phyloP scores from a whole-genome alignment of 179 eudicot genomes.

The Heliamphora pulchella region DNA sequence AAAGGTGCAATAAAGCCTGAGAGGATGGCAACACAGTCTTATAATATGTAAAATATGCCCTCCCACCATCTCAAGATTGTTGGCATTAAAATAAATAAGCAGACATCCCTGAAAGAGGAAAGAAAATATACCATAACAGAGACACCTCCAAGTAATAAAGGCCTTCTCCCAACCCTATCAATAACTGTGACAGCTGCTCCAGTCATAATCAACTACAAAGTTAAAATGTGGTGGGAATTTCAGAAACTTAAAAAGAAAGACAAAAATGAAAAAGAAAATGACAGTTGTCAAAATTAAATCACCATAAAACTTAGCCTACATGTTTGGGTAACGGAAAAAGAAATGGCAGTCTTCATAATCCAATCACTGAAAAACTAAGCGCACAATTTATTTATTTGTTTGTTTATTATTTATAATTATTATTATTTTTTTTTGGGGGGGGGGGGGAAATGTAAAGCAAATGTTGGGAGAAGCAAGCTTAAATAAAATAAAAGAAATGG shows the following conservation, averaged over 20 bases:
- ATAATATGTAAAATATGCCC: background rate
- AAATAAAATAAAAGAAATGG: background rate
- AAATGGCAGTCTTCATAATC: no score
- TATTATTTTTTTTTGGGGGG: no score
- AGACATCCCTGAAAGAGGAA: slow-evolving; percentile 9
- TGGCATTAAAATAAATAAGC: background rate
- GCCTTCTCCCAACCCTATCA: slow-evolving; percentile 95
- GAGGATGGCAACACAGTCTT: slow-evolving; percentile 4
- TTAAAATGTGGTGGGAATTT: background rate
- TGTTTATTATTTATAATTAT: no score
- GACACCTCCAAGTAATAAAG: slow-evolving; percentile 91
- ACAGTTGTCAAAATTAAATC: background rate
- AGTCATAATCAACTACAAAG: slow-evolving; percentile 71
- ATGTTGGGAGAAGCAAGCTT: background rate
- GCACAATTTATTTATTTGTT: no score
- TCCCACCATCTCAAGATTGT: background rate
- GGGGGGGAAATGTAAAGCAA: no score
- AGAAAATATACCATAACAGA: slow-evolving; percentile 64
- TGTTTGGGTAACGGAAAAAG: background rate
- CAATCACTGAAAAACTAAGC: no score
- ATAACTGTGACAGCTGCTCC: slow-evolving; percentile 73
- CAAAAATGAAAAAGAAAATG: background rate
- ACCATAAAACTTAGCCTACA: background rate
- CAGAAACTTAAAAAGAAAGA: background rate
- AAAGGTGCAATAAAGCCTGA: background rate